Percentiles rank a stretch among this genome's conserved stretches.
These are phyloP conservation scores for Niveomyces coronatus DNA, from an alignment of 2,329 filamentous ascomycete genomes.

Conservation along the genomic window DNA sequence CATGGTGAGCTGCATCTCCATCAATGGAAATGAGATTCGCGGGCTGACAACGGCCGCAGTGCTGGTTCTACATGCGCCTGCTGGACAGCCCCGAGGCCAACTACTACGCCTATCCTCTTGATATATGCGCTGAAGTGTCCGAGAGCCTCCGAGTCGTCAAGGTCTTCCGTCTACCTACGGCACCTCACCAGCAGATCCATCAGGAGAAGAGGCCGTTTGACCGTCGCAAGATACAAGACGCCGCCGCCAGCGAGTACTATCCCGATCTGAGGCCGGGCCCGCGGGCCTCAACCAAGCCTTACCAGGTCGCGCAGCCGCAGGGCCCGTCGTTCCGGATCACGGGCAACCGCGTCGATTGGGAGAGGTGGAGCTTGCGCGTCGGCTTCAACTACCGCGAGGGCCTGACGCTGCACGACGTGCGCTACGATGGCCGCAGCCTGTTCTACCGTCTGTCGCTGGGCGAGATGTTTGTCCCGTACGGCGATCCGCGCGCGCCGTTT, in stretches of 20 bases:
- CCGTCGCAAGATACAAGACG: conserved; percentile 27
- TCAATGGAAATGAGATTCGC: background rate
- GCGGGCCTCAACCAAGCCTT: conserved; percentile 20
- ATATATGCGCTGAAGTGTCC: conserved; percentile 39
- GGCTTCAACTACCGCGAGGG: conserved; percentile 60
- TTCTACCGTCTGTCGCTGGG: conserved; percentile 54
- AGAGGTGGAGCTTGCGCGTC: conserved; percentile 57
- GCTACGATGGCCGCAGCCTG: conserved; percentile 51
- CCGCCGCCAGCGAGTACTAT: conserved; percentile 31
- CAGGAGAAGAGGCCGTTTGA: conserved; percentile 27
- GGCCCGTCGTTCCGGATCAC: conserved; percentile 30
- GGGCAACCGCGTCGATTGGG: conserved; percentile 37
- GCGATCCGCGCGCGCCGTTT: conserved; percentile 50
- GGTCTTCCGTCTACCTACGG: conserved; percentile 35
- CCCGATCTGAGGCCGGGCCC: conserved; percentile 17
- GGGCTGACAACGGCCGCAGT: conserved; percentile 15
- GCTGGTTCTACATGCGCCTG: conserved; percentile 28
- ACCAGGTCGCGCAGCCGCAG: conserved; percentile 20
- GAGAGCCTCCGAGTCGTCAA: conserved; percentile 34
- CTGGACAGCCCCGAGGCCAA: conserved; percentile 36
- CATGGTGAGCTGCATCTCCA: conserved; percentile 28
- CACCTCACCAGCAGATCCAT: conserved; percentile 23
- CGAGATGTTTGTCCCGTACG: conserved; percentile 61
- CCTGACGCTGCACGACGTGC: conserved; percentile 54
- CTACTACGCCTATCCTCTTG: conserved; percentile 44